A percentile compares a stretch with the other conserved stretches of the same genome.
phyloP scores from a whole-genome alignment of 2,329 filamentous ascomycete species.

The Stachybotrys echinatus region DNA sequence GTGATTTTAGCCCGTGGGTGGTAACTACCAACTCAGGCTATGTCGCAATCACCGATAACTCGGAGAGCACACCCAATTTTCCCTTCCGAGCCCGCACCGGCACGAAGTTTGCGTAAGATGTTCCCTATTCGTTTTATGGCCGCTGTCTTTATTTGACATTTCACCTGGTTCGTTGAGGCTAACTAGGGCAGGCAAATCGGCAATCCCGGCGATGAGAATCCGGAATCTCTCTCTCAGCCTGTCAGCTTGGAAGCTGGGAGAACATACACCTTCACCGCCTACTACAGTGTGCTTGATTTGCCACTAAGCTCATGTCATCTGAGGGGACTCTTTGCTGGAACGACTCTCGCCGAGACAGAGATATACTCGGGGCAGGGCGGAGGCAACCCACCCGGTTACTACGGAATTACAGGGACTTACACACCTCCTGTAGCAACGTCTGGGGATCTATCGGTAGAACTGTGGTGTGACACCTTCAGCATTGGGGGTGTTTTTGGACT shows the following conservation, averaged over 20 bases:
- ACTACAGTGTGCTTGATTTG: constrained; percentile 1
- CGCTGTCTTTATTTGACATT: neutral
- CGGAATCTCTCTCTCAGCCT: neutral
- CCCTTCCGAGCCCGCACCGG: constrained; percentile 2
- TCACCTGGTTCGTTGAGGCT: neutral
- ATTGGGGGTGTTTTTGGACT: constrained; percentile 3
- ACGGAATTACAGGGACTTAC: neutral
- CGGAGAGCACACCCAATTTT: neutral
- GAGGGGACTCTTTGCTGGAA: neutral
- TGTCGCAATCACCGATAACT: neutral
- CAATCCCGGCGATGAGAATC: constrained; percentile 1
- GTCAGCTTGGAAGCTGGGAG: neutral
- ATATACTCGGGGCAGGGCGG: neutral
- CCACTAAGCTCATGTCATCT: neutral
- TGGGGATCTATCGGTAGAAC: neutral
- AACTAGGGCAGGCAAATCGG: neutral
- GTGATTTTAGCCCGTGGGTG: neutral
- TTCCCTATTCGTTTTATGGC: too few species aligned
- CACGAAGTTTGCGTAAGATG: neutral
- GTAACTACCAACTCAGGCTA: neutral
- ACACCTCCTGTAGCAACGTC: neutral
- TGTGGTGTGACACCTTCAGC: neutral
- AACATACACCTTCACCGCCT: constrained; percentile 1
- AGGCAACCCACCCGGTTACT: constrained; percentile 1
- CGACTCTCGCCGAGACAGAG: neutral